Percentiles rank a stretch among this genome's conserved stretches.
phyloP scores from a whole-genome alignment of 306 rosid genomes.

The Datisca glomerata region DNA sequence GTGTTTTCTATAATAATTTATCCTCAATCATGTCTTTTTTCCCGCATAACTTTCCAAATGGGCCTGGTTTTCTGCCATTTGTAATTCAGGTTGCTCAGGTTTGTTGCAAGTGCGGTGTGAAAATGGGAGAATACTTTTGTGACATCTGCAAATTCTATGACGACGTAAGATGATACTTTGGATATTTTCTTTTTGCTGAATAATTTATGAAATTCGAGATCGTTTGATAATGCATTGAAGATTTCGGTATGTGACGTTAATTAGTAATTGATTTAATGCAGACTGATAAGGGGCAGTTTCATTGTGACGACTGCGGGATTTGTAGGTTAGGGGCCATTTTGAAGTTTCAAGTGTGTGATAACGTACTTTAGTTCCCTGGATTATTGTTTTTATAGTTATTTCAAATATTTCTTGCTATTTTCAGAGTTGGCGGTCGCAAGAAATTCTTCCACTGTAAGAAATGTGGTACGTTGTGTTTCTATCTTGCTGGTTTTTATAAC shows the following conservation, averaged over 20 bases:
- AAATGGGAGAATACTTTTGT: slow-evolving; percentile 62
- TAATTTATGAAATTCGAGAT: too few species aligned
- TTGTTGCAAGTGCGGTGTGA: slow-evolving; percentile 52
- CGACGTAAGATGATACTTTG: too few species aligned
- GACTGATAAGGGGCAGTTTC: slow-evolving; percentile 50
- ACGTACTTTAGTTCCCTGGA: slow-evolving; percentile 1
- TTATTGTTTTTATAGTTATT: too few species aligned
- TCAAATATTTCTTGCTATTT: too few species aligned
- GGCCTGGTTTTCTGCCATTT: neutral
- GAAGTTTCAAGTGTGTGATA: neutral
- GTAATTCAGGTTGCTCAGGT: slow-evolving; percentile 36
- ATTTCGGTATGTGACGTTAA: too few species aligned
- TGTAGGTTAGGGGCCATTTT: slow-evolving; percentile 40
- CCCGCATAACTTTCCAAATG: neutral
- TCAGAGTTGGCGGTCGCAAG: slow-evolving; percentile 50
- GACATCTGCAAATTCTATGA: slow-evolving; percentile 59
- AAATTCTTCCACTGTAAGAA: slow-evolving; percentile 55
- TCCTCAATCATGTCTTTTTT: too few species aligned
- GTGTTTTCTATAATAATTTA: neutral
- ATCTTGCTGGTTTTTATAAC: slow-evolving; percentile 5
- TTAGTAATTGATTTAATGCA: too few species aligned
- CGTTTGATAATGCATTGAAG: too few species aligned
- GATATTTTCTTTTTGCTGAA: too few species aligned
- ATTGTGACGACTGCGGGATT: slow-evolving; percentile 67
- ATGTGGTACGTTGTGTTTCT: slow-evolving; percentile 33